These are phyloP conservation scores for Clonostachys rhizophaga DNA, from an alignment of 2,329 filamentous ascomycete species.

Conservation along the genomic window DNA sequence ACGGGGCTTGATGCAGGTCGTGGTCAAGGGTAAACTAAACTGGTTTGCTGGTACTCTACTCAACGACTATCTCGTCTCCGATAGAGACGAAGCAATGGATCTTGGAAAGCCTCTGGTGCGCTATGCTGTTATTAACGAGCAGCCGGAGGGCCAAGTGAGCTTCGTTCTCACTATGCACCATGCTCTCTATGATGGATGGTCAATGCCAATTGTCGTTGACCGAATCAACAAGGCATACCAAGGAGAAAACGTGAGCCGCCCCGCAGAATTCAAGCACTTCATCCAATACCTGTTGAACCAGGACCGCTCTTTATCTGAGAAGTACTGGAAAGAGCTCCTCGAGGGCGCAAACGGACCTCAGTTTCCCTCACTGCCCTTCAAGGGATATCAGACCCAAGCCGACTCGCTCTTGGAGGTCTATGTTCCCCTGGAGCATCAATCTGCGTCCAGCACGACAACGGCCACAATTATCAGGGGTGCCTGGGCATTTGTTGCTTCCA, in stretches of 20 bases:
- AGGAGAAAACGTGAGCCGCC: slow-evolving; percentile 17
- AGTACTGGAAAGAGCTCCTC: slow-evolving; percentile 41
- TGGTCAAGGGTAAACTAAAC: slow-evolving; percentile 31
- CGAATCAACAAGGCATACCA: slow-evolving; percentile 39
- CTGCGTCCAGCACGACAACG: slow-evolving; percentile 37
- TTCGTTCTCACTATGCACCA: slow-evolving; percentile 54
- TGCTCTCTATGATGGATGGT: slow-evolving; percentile 53
- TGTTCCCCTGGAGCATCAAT: slow-evolving; percentile 27
- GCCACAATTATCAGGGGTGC: slow-evolving; percentile 54
- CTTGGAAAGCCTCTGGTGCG: slow-evolving; percentile 39
- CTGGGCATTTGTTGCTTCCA: slow-evolving; percentile 50
- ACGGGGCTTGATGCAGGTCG: slow-evolving; percentile 39
- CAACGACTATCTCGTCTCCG: slow-evolving; percentile 30
- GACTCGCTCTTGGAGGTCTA: slow-evolving; percentile 50
- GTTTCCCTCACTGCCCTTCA: slow-evolving; percentile 41
- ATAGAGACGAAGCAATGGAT: slow-evolving; percentile 33
- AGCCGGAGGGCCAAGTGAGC: slow-evolving; percentile 2
- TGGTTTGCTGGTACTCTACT: slow-evolving; percentile 25
- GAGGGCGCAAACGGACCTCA: slow-evolving; percentile 36
- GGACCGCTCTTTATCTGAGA: slow-evolving; percentile 31
- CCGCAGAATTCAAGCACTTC: slow-evolving; percentile 41
- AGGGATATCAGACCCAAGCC: slow-evolving; percentile 42
- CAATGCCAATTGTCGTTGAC: slow-evolving; percentile 43
- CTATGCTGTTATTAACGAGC: slow-evolving; percentile 32
- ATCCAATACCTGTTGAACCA: slow-evolving; percentile 38